phyloP scores from a whole-genome alignment of 306 rosid genomes.

The Castanea mollissima region DNA sequence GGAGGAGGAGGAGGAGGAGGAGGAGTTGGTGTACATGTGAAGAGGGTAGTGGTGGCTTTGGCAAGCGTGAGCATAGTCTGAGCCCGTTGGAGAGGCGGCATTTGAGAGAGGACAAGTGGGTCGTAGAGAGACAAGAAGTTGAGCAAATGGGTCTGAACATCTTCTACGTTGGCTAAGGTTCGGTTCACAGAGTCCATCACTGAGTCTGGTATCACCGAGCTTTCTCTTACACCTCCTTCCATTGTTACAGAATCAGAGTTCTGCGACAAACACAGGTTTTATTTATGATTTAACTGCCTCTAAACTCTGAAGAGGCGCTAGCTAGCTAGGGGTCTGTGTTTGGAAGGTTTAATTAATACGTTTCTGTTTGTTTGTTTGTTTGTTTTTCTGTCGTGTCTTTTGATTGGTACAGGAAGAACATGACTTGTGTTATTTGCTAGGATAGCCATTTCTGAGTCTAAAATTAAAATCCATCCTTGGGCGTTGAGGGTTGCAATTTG shows the following conservation, averaged over 20 bases:
- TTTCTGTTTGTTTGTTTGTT: no score
- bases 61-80: constrained; percentile 64
- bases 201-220: constrained; percentile 58
- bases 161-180: constrained; percentile 48
- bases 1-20: neutral
- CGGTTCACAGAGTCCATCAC: constrained; percentile 58
- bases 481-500: no score
- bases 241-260: constrained; percentile 13
- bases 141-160: constrained; percentile 41
- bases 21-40: constrained; percentile 37
- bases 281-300: no score
- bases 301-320: no score
- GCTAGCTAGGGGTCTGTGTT: no score
- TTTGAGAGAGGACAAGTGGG: constrained; percentile 55
- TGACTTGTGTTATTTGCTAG: no score
- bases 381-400: no score
- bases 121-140: constrained; percentile 58
- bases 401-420: no score
- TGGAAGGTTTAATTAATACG: no score
- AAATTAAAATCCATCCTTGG: no score
- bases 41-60: constrained; percentile 64
- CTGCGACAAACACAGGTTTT: no score
- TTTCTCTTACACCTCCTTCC: constrained; percentile 45
- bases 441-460: no score
- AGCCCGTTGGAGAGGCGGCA: constrained; percentile 86